Percentiles rank a stretch among this genome's conserved stretches.
Evolutionary conservation across 768 basidiomycete species (phyloP).

Genomic region (Mycena pura): DNA sequence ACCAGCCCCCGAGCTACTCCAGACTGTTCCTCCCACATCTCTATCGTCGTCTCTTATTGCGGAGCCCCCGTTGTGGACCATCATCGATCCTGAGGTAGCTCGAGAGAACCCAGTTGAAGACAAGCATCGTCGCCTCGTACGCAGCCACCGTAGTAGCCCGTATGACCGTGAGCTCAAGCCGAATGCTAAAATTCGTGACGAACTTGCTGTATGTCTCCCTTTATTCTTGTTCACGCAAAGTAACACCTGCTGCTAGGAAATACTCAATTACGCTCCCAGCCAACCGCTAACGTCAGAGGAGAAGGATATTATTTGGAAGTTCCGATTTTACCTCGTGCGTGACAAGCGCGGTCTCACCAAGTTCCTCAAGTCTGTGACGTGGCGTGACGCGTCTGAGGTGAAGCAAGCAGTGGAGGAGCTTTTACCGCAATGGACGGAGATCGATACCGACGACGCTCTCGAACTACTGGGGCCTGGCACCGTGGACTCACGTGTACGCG

Average conservation of each 20-base stretch:
- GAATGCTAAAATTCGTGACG: slow-evolving; percentile 93
- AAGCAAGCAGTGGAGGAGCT: slow-evolving; percentile 98
- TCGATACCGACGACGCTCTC: slow-evolving; percentile 95
- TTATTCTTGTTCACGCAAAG: not conserved
- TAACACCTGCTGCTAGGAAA: slow-evolving; percentile 57
- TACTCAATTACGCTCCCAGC: slow-evolving; percentile 91
- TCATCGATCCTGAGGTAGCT: slow-evolving; percentile 89
- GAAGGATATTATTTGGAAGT: slow-evolving; percentile 98
- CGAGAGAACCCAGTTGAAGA: slow-evolving; percentile 98
- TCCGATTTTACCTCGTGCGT: slow-evolving; percentile 94
- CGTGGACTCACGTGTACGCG: slow-evolving; percentile 89
- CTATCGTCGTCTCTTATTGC: slow-evolving; percentile 58
- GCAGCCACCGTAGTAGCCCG: slow-evolving; percentile 94
- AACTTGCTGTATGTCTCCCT: slow-evolving; percentile 72
- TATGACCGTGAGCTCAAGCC: slow-evolving; percentile 96
- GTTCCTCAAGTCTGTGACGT: slow-evolving; percentile 96
- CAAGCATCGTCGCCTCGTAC: slow-evolving; percentile 92
- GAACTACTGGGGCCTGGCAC: slow-evolving; percentile 92
- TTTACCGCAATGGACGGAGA: slow-evolving; percentile 95
- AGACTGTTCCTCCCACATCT: slow-evolving; percentile 51
- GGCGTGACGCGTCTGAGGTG: slow-evolving; percentile 95
- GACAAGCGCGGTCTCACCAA: slow-evolving; percentile 96
- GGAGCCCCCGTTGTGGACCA: slow-evolving; percentile 83
- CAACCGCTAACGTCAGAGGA: slow-evolving; percentile 87
- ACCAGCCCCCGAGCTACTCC: slow-evolving; percentile 48